phyloP scores from a whole-genome alignment of 805 yeast genomes.

The Candida incommunis region DNA sequence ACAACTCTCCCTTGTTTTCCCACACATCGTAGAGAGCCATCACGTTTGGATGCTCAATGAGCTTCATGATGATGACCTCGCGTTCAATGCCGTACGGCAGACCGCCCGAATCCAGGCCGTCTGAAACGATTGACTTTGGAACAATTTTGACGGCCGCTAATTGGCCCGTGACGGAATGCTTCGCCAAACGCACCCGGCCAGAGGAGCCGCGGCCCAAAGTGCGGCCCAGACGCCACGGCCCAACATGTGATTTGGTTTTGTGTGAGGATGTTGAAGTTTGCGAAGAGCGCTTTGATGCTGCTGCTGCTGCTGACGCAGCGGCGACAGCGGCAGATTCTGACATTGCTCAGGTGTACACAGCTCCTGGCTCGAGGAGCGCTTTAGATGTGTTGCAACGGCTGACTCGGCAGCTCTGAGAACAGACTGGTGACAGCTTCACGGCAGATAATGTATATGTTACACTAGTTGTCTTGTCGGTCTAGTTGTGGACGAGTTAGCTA shows the following conservation, averaged over 20 bases:
- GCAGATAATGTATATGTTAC: too few relatives aligned
- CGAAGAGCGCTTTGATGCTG: slow-evolving; percentile 28
- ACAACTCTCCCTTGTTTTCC: slow-evolving; percentile 90
- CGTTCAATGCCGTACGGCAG: slow-evolving; percentile 93
- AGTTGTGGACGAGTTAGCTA: too few relatives aligned
- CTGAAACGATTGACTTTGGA: slow-evolving; percentile 49
- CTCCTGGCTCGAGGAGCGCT: too few relatives aligned
- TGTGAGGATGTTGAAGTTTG: slow-evolving; percentile 27
- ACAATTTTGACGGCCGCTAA: slow-evolving; percentile 95
- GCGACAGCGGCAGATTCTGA: too few relatives aligned
- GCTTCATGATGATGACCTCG: slow-evolving; percentile 93
- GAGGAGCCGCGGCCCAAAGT: slow-evolving; percentile 95
- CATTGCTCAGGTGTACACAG: too few relatives aligned
- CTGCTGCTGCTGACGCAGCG: slow-evolving; percentile 22
- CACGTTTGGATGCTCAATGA: slow-evolving; percentile 85
- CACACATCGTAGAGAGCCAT: slow-evolving; percentile 92
- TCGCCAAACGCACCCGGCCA: slow-evolving; percentile 86
- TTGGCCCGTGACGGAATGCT: slow-evolving; percentile 70
- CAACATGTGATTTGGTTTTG: slow-evolving; percentile 49
- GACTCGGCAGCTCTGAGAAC: too few relatives aligned
- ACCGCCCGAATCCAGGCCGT: slow-evolving; percentile 33
- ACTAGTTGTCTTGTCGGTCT: too few relatives aligned
- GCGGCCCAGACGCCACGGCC: slow-evolving; percentile 94
- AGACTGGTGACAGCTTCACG: too few relatives aligned
- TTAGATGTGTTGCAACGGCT: too few relatives aligned